These are phyloP conservation scores for Leishmania gerbilli DNA, from an alignment of 208 protist genomes.

Conservation along the genomic window DNA sequence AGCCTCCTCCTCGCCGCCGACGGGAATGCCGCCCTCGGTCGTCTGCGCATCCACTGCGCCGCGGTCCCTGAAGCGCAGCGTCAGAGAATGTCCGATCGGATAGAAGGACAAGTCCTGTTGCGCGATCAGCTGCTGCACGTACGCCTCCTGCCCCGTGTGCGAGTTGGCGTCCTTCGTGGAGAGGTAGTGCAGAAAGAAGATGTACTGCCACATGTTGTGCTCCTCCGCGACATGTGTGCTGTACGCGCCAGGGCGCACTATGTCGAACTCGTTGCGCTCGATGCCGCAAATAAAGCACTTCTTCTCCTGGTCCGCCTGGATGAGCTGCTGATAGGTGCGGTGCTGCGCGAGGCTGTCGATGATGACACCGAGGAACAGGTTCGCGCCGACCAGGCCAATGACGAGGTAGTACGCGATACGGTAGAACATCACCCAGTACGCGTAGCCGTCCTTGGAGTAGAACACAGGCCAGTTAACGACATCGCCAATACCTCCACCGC, in stretches of 20 bases:
- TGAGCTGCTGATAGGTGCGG: constrained; percentile 63
- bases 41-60: constrained; percentile 5
- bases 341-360: constrained; percentile 90
- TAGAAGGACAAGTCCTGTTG: constrained; percentile 79
- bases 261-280: constrained; percentile 81
- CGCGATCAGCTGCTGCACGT: constrained; percentile 56
- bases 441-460: constrained; percentile 54
- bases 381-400: constrained; percentile 76
- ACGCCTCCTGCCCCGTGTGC: constrained; percentile 85
- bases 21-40: neutral
- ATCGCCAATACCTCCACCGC: constrained; percentile 78
- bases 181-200: constrained; percentile 92
- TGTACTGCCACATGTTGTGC: constrained; percentile 97
- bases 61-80: constrained; percentile 38
- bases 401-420: constrained; percentile 86
- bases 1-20: neutral
- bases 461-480: constrained; percentile 60
- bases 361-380: constrained; percentile 96
- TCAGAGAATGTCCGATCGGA: constrained; percentile 62
- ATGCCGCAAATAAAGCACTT: constrained; percentile 95
- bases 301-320: constrained; percentile 73
- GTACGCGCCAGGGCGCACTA: constrained; percentile 70
- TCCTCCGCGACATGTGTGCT: constrained; percentile 83
- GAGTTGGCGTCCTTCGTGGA: constrained; percentile 57
- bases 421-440: constrained; percentile 91